Evolutionary conservation across 116 monocot species (phyloP), one percentile per base, ranked within the genome.

Genomic region (Dioscorea cayenensis): DNA sequence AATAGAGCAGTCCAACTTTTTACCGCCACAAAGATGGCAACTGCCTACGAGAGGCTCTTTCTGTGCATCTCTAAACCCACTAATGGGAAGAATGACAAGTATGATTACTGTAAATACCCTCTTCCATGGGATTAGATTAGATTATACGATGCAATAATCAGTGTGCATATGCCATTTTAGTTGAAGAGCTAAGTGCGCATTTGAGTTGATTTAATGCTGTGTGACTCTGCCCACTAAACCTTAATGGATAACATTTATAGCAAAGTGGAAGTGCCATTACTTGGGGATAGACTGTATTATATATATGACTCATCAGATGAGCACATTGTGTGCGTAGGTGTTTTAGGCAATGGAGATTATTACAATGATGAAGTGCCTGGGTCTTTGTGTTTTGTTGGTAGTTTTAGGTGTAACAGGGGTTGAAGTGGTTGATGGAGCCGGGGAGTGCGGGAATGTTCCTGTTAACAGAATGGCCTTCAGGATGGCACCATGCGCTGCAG

Each of bases 11-110:
- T 72, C 64, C 19, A 27, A 36, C 69, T 86, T 9, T 94, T 88
- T 59, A 86, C 88, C 0, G 86, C 88, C 4, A 81, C 63, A 4
- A 94, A 94, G 73, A 94, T 90, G 94, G 84, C 81, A 2, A 65
- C 77, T 19, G 86, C 91, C n/a, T 94, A 94, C 43, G 94, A 94
- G 77, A 90, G 94, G 75, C 81, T 94, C 58, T 94, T 94, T 72
- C 73, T 86, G 21, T 94, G 91, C 77, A 83, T 94, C 25, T 62
- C 89, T 8, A 74, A 27, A 63, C 50, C 61, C 28, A 49, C 36
- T 48, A 59, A 74, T 48, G 28, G 8, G 7, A 22, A 28, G 36
- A 75, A 65, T 66, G 58, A 67, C 6, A 43, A 43, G 0, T 37
- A 23, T 23, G 77, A 81, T 76, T 94, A 86, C 27, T 94, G 94